Percentiles rank a stretch among this genome's conserved stretches.
phyloP scores from a whole-genome alignment of 2,329 filamentous ascomycete species.

The Xylariomycetidae sp. region DNA sequence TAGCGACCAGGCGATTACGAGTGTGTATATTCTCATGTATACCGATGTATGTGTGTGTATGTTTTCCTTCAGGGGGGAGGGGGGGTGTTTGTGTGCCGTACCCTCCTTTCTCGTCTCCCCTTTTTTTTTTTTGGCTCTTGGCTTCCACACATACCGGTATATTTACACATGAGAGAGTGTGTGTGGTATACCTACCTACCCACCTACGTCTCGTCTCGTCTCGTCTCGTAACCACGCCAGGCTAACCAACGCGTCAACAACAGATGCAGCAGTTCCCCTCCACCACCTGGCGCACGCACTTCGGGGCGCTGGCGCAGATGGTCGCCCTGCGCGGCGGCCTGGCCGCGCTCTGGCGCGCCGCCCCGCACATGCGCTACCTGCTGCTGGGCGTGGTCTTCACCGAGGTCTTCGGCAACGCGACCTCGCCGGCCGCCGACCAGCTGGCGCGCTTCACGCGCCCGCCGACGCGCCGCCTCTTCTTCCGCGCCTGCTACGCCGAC shows the following conservation, averaged over 20 bases:
- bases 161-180: no score
- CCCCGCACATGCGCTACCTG: neutral
- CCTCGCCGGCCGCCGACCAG: conserved; percentile 24
- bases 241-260: neutral
- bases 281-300: neutral
- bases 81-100: no score
- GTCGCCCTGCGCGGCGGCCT: neutral
- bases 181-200: no score
- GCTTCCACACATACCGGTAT: no score
- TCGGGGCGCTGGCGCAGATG: neutral
- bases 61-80: neutral
- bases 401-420: conserved; percentile 26
- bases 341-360: neutral
- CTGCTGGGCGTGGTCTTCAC: neutral
- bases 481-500: conserved; percentile 15
- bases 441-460: conserved; percentile 10
- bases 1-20: conserved; percentile 21
- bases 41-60: conserved; percentile 20
- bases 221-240: no score
- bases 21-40: conserved; percentile 22
- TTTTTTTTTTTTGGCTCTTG: no score
- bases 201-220: no score
- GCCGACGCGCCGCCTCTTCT: conserved; percentile 17
- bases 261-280: neutral
- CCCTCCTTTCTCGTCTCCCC: no score